A percentile compares a stretch with the other conserved stretches of the same genome.
These are phyloP conservation scores for Lasiosphaeria miniovina DNA, from an alignment of 495 filamentous ascomycete species.

Conservation along the genomic window DNA sequence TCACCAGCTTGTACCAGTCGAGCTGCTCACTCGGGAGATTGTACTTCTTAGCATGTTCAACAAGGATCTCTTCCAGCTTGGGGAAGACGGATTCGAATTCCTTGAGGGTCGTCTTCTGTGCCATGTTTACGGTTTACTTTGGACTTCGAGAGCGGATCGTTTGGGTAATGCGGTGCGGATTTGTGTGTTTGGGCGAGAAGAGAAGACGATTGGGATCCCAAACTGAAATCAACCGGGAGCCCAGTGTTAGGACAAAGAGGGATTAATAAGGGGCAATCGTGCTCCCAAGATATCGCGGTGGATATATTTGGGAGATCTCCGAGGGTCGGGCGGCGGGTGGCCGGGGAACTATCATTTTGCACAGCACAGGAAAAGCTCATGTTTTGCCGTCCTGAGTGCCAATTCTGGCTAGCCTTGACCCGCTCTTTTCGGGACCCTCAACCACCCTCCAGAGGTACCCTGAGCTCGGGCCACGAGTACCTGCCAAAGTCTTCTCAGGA, in stretches of 20 bases:
- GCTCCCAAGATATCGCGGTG: not conserved
- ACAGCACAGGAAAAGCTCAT: too few relatives aligned
- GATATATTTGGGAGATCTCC: slow-evolving; percentile 1
- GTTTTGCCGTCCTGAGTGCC: too few relatives aligned
- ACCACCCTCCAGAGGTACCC: too few relatives aligned
- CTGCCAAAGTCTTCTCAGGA: too few relatives aligned
- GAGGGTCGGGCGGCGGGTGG: not conserved
- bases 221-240: not conserved
- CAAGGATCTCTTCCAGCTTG: slow-evolving; percentile 70
- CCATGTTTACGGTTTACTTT: slow-evolving; percentile 44
- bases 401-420: too few relatives aligned
- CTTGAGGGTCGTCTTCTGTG: slow-evolving; percentile 64
- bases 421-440: too few relatives aligned
- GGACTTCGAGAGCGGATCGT: slow-evolving; percentile 4
- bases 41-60: slow-evolving; percentile 71
- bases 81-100: slow-evolving; percentile 91
- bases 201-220: not conserved
- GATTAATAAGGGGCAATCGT: not conserved
- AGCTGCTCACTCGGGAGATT: slow-evolving; percentile 76
- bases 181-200: not conserved
- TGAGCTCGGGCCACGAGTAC: too few relatives aligned
- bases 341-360: slow-evolving; percentile 6
- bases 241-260: not conserved
- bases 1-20: slow-evolving; percentile 84
- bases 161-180: not conserved